Conservation (phyloP, 139 green algal species). For the Microglena sp. region DNA sequence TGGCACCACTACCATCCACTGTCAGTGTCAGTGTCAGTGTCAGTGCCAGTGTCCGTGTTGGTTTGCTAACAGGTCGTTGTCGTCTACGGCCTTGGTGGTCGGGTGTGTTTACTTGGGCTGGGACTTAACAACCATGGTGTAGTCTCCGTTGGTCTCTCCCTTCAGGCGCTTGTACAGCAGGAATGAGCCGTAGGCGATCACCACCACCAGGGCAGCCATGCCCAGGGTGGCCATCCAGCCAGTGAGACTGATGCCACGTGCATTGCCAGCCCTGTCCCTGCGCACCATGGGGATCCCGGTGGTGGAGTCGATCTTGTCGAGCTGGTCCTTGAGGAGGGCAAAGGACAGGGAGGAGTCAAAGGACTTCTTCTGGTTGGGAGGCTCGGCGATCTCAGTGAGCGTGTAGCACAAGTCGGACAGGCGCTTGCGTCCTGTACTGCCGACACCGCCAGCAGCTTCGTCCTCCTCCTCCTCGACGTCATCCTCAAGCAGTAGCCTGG, state of each 20-base stretch:
- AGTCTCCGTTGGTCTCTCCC: not conserved
- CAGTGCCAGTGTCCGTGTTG: too few relatives aligned
- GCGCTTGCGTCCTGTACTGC: not conserved
- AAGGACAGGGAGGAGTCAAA: conserved; percentile 39
- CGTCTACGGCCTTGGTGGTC: too few relatives aligned
- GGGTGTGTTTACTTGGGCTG: conserved; percentile 3
- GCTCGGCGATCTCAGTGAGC: conserved; percentile 45
- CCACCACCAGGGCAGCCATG: conserved; percentile 40
- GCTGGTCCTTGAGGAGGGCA: conserved; percentile 35
- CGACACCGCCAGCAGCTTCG: conserved; percentile 3
- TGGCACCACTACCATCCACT: too few relatives aligned
- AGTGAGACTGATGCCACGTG: conserved; percentile 47
- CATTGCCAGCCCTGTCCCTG: conserved; percentile 9
- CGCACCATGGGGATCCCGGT: conserved; percentile 21
- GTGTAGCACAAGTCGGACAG: conserved; percentile 30
- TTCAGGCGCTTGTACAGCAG: conserved; percentile 2
- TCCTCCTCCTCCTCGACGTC: not conserved
- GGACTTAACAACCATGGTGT: conserved; percentile 11
- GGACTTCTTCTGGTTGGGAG: conserved; percentile 39
- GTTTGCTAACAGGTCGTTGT: too few relatives aligned
- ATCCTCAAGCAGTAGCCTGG: conserved; percentile 26
- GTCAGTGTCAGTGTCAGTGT: too few relatives aligned
- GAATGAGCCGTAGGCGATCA: conserved; percentile 21
- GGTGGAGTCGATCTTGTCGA: conserved; percentile 29
- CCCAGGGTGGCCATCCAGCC: conserved; percentile 49